Conservation (phyloP, 306 rosid species). For the Prunus mongolica region DNA sequence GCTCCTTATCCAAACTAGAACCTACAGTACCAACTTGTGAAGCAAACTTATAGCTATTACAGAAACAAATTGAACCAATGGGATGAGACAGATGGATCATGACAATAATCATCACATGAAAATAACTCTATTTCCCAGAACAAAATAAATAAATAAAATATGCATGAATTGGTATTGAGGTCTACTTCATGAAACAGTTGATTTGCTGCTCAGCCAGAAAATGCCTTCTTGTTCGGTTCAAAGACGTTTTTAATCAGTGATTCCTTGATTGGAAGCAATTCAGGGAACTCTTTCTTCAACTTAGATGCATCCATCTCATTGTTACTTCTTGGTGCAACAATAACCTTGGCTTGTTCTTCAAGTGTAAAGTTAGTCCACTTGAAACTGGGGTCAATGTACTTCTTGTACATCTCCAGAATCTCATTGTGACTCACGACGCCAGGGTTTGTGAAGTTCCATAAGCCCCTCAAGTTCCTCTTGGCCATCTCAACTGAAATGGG, state of each 20-base stretch:
- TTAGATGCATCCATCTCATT: constrained; percentile 48
- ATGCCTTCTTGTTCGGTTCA: constrained; percentile 39
- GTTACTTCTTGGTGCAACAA: constrained; percentile 39
- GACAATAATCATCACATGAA: background rate
- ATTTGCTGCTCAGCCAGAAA: constrained; percentile 19
- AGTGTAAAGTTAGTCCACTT: constrained; percentile 48
- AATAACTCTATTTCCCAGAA: background rate
- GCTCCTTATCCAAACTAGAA: background rate
- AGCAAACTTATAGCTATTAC: background rate
- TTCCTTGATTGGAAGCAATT: constrained; percentile 37
- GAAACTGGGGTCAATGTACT: constrained; percentile 43
- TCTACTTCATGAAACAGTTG: constrained; percentile 7
- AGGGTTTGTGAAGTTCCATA: constrained; percentile 64
- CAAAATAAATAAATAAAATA: constrained; percentile 3
- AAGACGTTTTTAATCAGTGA: constrained; percentile 47
- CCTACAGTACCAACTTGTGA: background rate
- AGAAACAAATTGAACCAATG: background rate
- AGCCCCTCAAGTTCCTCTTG: constrained; percentile 44
- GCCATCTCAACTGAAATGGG: constrained; percentile 63
- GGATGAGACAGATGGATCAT: background rate
- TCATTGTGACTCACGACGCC: constrained; percentile 55
- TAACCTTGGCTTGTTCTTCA: constrained; percentile 43
- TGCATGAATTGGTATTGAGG: background rate
- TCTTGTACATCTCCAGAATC: constrained; percentile 62
- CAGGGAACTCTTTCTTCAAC: constrained; percentile 51